Base-by-base conservation (phyloP, 331 rosid genomes). In the Rhamnella rubrinervis region DNA sequence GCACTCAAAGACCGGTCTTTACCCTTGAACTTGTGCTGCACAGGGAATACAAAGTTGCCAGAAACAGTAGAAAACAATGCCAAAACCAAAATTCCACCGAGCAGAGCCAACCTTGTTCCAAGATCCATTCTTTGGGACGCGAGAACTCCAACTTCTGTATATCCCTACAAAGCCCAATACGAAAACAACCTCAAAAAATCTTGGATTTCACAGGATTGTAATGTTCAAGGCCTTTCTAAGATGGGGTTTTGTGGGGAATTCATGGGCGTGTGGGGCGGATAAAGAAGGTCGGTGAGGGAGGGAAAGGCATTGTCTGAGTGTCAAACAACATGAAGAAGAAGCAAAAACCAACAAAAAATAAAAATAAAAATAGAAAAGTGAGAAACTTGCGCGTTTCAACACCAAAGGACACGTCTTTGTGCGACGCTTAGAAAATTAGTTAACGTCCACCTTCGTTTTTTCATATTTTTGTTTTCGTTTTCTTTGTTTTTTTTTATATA, bases 21-120 rank as follows among this genome's bases (percentile, higher is more conserved):
- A 13, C 85, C 88, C 72, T 80, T 85, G 78, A 84, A 89, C 81
- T 85, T 92, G 47, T 84, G 86, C 8, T 71, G 71, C 55, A 89
- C 92, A 0, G 78, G 73, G 60, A 92, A 74, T 25, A 76, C 87
- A 62, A 87, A 71, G 71, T 92, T 85, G 10, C 78, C 88, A 63
- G 71, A 67, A 20, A 72, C 88, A 65, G 64, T 5, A 8, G 44
- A 59, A 16, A 61, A 76, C 38, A 61, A 20, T 37, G 83, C 77
- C 20, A 81, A 28, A 59, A 70, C 5, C 51, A 84, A 15, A 20
- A 83, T 21, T 5, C 55, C 73, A 61, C 73, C 73, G 55, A 71
- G 49, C 51, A 66, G 13, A 23, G 44, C 66, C 71, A 70, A 44
- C 56, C 70, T 67, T 55, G n/a, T 60, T 44, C 38, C 38, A 52